phyloP scores from a whole-genome alignment of 768 basidiomycete species.

The Chalciporus pseudorubinellus region DNA sequence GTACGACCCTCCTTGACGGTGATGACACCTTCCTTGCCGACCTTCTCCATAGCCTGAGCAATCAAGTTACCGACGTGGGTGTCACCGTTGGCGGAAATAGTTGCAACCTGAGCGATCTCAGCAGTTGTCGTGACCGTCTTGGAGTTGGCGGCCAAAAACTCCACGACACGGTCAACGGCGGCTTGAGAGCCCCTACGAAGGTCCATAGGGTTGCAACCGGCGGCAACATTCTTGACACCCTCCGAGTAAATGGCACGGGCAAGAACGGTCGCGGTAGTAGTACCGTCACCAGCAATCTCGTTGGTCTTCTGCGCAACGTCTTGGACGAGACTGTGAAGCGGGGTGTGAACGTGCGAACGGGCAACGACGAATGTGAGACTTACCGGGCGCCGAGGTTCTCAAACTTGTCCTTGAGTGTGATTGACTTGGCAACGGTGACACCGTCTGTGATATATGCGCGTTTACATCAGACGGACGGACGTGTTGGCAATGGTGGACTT shows the following conservation, averaged over 20 bases:
- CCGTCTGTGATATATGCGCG: constrained; percentile 57
- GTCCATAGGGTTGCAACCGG: constrained; percentile 99
- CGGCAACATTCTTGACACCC: constrained; percentile 98
- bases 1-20: constrained; percentile 99
- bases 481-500: constrained; percentile 14
- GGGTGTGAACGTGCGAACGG: constrained; percentile 7
- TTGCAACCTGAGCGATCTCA: constrained; percentile 99
- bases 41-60: constrained; percentile 99
- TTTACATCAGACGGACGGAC: constrained; percentile 3
- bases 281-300: constrained; percentile 96
- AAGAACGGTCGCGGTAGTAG: constrained; percentile 95
- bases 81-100: constrained; percentile 84
- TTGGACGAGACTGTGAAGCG: constrained; percentile 69
- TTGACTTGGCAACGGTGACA: constrained; percentile 96
- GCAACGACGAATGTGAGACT: constrained; percentile 21
- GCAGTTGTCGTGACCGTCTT: constrained; percentile 95
- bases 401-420: constrained; percentile 94
- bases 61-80: constrained; percentile 90
- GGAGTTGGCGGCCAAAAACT: constrained; percentile 84
- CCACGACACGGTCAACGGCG: constrained; percentile 92
- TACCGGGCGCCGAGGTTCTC: constrained; percentile 98
- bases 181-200: constrained; percentile 97
- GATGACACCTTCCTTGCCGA: constrained; percentile 99
- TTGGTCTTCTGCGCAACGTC: constrained; percentile 97
- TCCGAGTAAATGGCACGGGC: constrained; percentile 97